Evolutionary conservation across 1,284 basidiomycete species (phyloP).

Genomic region (Ganoderma sp.): DNA sequence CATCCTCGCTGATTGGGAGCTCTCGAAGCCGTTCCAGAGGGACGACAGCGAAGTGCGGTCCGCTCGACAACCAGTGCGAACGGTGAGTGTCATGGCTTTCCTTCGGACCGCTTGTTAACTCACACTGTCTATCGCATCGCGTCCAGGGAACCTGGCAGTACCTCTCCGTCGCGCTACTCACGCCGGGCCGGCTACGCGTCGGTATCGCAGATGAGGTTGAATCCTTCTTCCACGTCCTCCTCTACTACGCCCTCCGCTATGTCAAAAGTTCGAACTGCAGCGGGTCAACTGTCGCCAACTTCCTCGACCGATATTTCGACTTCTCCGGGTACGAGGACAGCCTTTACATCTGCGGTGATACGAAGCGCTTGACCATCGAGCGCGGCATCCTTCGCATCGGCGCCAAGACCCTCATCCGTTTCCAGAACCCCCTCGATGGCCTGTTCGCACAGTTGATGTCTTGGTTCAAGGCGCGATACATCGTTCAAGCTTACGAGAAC

Average conservation of each 20-base stretch:
- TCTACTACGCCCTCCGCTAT: slow-evolving; percentile 6
- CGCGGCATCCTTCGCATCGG: background rate
- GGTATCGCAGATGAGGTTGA: background rate
- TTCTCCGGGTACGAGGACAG: background rate
- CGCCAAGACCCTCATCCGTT: background rate
- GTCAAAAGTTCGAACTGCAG: background rate
- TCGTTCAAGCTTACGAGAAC: background rate
- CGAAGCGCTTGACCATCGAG: background rate
- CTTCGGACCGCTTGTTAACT: background rate
- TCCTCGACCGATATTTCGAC: background rate
- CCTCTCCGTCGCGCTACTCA: background rate
- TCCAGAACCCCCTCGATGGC: background rate
- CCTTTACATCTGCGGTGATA: background rate
- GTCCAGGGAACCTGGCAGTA: slow-evolving; percentile 6
- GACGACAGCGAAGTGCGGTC: background rate
- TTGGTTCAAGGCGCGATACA: slow-evolving; percentile 8
- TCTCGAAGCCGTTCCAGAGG: background rate
- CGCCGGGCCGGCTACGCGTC: background rate
- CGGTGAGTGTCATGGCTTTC: background rate
- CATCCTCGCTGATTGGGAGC: slow-evolving; percentile 10
- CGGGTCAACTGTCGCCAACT: background rate
- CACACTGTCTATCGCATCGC: background rate
- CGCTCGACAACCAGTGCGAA: background rate
- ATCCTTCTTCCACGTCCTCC: slow-evolving; percentile 1
- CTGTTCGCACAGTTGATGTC: background rate